These are phyloP conservation scores for Sarcomyxa edulis DNA, from an alignment of 768 basidiomycete species.

Conservation along the genomic window DNA sequence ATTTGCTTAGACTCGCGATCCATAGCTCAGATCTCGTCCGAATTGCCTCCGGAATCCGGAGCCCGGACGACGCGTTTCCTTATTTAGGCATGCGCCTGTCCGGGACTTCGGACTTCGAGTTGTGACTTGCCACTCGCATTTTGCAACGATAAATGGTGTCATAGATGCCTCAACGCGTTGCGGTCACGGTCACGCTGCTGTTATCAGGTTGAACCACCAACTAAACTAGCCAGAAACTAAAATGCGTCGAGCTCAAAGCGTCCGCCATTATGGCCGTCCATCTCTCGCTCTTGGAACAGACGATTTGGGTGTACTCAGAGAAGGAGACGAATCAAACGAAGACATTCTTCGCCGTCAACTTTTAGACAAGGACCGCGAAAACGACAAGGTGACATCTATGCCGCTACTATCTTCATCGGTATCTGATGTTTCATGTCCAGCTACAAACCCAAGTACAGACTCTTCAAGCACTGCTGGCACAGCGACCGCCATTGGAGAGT, in stretches of 20 bases:
- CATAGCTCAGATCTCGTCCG: too few relatives aligned
- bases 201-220: not conserved
- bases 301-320: conserved; percentile 57
- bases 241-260: conserved; percentile 64
- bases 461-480: conserved; percentile 60
- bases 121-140: too few relatives aligned
- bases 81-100: not conserved
- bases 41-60: too few relatives aligned
- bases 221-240: conserved; percentile 1
- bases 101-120: not conserved
- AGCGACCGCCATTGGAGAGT: conserved; percentile 63
- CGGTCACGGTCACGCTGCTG: not conserved
- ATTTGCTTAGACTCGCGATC: too few relatives aligned
- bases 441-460: conserved; percentile 56
- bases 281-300: conserved; percentile 45
- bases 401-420: not conserved
- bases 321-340: conserved; percentile 54
- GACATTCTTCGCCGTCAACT: conserved; percentile 60
- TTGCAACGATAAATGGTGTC: too few relatives aligned
- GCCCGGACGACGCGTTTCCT: not conserved
- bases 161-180: not conserved
- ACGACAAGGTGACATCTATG: conserved; percentile 53
- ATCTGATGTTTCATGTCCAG: conserved; percentile 25
- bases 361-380: conserved; percentile 64
- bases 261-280: conserved; percentile 48